Base-by-base conservation (phyloP, 306 rosid genomes). In the Cajanus cajan region DNA sequence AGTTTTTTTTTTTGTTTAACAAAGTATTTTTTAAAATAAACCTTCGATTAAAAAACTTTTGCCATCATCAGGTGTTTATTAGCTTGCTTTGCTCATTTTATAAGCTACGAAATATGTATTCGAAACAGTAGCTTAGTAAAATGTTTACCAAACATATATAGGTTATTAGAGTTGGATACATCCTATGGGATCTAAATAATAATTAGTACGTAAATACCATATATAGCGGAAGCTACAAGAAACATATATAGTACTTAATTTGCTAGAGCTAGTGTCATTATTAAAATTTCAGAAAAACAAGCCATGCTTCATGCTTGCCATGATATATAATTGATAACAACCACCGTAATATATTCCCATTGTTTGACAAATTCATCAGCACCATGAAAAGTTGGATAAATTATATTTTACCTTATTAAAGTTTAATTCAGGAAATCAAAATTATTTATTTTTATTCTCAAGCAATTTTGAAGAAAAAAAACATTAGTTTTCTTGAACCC, bases 251-350 rank as follows among this genome's bases (percentile, higher is more conserved):
- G 13, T 66, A 5, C 33, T 57, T 58, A 51, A 22, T 75, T 68
- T 75, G 40, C 58, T 37, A 58, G 41, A 36, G n/a, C 65, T 50
- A 54, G 9, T 19, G 15, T 74, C 73, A 61, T 68, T 69, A 76
- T 58, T 59, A 11, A 69, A 82, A 40, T 5, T 37, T 2, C 28
- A 10, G 25, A 57, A 81, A 68, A 7, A 52, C 14, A 57, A 81
- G 21, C 16, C 73, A 58, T 59, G 31, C 50, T 75, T 58, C 85
- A 59, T 75, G 78, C 78, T 82, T 76, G 74, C 40, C 78, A 82
- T 76, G 62, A 82, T n/a, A n/a, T n/a, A n/a, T n/a, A n/a, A n/a
- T n/a, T n/a, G n/a, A n/a, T 76, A 70, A 76, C 82, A 11, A 61
- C 82, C 78, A 68, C 7, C 21, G 0, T 24, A 73, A 40, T 52